Conservation (phyloP, 225 moss, liverwort and hornwort species). For the Rhytidiadelphus loreus region DNA sequence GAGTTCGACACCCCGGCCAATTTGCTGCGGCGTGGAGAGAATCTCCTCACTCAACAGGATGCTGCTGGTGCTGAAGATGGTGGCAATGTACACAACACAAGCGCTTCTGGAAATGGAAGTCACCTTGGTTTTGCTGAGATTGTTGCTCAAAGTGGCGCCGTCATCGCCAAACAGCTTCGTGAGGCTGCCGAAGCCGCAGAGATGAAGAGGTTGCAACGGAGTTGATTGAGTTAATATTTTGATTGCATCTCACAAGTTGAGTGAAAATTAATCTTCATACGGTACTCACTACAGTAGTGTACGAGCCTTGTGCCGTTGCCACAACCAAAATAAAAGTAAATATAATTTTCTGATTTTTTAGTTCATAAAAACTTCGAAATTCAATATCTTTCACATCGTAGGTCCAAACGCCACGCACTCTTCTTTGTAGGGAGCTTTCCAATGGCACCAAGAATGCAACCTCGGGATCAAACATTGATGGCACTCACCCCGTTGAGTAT, state of each 20-base stretch:
- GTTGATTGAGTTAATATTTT: neutral
- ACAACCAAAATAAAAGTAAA: too few species aligned
- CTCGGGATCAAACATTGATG: too few species aligned
- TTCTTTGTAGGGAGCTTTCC: too few species aligned
- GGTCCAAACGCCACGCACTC: too few species aligned
- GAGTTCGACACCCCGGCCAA: constrained; percentile 3
- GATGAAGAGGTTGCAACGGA: neutral
- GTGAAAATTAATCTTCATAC: neutral
- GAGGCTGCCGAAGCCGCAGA: constrained; percentile 7
- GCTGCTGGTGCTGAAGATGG: neutral
- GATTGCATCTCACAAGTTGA: neutral
- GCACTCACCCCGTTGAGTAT: too few species aligned
- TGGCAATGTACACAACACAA: neutral
- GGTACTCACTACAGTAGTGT: too few species aligned
- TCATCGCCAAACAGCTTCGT: constrained; percentile 9
- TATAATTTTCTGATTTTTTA: too few species aligned
- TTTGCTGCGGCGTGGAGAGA: neutral
- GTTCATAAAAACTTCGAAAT: too few species aligned
- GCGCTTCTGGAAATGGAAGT: neutral
- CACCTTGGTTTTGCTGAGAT: neutral
- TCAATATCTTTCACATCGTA: too few species aligned
- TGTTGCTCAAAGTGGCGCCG: neutral
- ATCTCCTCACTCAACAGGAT: neutral
- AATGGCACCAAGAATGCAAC: too few species aligned
- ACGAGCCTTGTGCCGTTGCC: too few species aligned